Evolutionary conservation across 768 basidiomycete genomes (phyloP).

Genomic region (Omphalotus guepiniiformis): DNA sequence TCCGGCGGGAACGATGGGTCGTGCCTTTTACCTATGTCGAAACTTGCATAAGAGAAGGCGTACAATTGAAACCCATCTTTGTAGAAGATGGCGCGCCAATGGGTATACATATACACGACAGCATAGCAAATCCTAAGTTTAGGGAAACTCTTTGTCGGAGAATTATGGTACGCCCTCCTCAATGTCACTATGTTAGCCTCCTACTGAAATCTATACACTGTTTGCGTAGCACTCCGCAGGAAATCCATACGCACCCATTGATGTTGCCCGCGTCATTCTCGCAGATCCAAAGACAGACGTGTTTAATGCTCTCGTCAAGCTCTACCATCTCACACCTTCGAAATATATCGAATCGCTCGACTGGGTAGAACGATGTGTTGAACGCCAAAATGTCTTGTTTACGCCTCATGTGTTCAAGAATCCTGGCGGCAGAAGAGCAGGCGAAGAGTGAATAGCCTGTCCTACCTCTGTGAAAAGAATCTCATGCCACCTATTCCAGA

Average conservation of each 20-base stretch:
- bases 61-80: conserved; percentile 74
- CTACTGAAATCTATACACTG: conserved; percentile 2
- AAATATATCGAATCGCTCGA: conserved; percentile 79
- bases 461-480: background rate
- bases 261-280: conserved; percentile 70
- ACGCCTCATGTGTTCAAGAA: conserved; percentile 82
- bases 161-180: conserved; percentile 52
- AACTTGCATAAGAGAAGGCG: conserved; percentile 77
- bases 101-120: conserved; percentile 75
- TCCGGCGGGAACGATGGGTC: conserved; percentile 63
- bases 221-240: conserved; percentile 77
- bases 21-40: conserved; percentile 81
- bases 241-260: conserved; percentile 65
- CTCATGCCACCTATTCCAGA: conserved; percentile 31
- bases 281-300: conserved; percentile 78
- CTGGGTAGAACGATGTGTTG: conserved; percentile 84
- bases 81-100: conserved; percentile 60
- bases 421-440: conserved; percentile 74
- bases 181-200: conserved; percentile 1
- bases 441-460: conserved; percentile 63
- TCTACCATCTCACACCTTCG: conserved; percentile 61
- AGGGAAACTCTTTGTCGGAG: conserved; percentile 61
- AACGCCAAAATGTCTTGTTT: conserved; percentile 57
- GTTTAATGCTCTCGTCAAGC: conserved; percentile 69
- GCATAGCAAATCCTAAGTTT: conserved; percentile 76